Evolutionary conservation across 352 stramenopile species (phyloP).

Genomic region (Phytophthora palmivora): DNA sequence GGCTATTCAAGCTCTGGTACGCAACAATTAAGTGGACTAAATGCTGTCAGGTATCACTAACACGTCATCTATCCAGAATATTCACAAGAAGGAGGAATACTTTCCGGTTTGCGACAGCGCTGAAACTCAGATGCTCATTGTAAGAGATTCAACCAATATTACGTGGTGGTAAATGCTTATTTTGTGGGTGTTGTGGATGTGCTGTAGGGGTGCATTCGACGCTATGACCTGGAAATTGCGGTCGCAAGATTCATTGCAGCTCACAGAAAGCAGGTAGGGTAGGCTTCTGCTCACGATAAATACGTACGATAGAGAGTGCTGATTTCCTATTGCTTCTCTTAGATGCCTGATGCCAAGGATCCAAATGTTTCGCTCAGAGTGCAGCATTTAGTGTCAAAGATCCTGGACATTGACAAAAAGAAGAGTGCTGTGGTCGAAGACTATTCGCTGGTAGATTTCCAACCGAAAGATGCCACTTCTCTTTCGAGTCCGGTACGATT

Average conservation of each 20-base stretch:
- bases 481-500: constrained; percentile 53
- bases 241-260: constrained; percentile 79
- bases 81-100: constrained; percentile 80
- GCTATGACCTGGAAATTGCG: constrained; percentile 79
- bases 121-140: constrained; percentile 61
- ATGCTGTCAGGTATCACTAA: background rate
- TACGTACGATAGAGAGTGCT: background rate
- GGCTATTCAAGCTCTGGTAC: constrained; percentile 72
- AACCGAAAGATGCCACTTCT: constrained; percentile 64
- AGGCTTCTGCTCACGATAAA: background rate
- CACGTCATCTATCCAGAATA: constrained; percentile 47
- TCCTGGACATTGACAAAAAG: constrained; percentile 80
- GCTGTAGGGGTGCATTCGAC: constrained; percentile 65
- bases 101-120: constrained; percentile 77
- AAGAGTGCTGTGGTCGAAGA: constrained; percentile 70
- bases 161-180: background rate
- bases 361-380: constrained; percentile 70
- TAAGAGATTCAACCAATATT: constrained; percentile 16
- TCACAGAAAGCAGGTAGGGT: constrained; percentile 59
- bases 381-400: constrained; percentile 76
- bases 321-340: constrained; percentile 1
- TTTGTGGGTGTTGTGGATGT: constrained; percentile 39
- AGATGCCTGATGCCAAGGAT: constrained; percentile 69
- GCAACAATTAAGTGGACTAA: background rate
- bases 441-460: constrained; percentile 77